phyloP scores from a whole-genome alignment of 2,329 filamentous ascomycete genomes.

The Xylaria sp. region DNA sequence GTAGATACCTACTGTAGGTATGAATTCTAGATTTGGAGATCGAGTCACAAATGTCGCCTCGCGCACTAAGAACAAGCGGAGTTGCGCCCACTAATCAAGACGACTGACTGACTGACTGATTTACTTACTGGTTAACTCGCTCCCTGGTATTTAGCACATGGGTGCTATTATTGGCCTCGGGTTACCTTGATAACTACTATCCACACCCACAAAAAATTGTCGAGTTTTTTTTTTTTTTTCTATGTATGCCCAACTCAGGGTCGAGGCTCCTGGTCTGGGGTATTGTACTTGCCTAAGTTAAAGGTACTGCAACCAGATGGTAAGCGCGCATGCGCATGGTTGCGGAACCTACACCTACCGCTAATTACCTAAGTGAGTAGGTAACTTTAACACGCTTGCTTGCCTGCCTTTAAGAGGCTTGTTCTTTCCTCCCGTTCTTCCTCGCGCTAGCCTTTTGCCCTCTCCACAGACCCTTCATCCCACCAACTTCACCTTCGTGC shows the following conservation, averaged over 20 bases:
- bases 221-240: too few relatives aligned
- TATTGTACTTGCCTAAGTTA: too few relatives aligned
- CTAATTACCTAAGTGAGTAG: too few relatives aligned
- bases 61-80: not conserved
- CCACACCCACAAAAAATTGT: conserved; percentile 18
- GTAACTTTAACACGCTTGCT: not conserved
- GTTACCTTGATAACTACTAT: not conserved
- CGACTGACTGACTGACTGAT: not conserved
- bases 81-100: not conserved
- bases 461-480: not conserved
- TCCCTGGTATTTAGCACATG: not conserved
- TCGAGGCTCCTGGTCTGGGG: too few relatives aligned
- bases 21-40: not conserved
- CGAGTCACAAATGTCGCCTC: not conserved
- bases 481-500: conserved; percentile 2
- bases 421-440: too few relatives aligned
- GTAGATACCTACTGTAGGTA: not conserved
- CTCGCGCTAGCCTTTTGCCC: not conserved
- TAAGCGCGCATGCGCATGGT: not conserved
- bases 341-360: not conserved
- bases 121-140: not conserved
- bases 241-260: conserved; percentile 26
- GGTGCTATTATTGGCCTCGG: not conserved
- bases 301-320: too few relatives aligned
- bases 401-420: not conserved